Evolutionary conservation across 345 rosid species (phyloP).

Genomic region (Acer saccharum): DNA sequence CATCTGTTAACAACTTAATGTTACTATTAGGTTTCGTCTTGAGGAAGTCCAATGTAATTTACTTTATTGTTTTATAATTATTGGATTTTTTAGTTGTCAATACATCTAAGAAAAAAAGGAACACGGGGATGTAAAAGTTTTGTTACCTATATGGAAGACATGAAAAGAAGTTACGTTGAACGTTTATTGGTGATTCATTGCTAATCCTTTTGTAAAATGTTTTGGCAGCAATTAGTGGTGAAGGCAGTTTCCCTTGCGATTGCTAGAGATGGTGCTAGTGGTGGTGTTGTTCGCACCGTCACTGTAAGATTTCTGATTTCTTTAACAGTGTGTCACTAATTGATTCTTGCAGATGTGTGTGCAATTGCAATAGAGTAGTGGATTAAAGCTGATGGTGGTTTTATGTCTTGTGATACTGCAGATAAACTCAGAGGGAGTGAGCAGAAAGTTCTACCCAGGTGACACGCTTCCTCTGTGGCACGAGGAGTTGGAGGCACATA

Average conservation of each 20-base stretch:
- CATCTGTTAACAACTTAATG: not conserved
- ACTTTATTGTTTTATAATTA: not conserved
- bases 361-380: too few relatives aligned
- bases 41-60: not conserved
- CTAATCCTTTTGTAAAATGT: not conserved
- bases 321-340: not conserved
- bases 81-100: not conserved
- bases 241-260: constrained; percentile 94
- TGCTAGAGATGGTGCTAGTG: constrained; percentile 98
- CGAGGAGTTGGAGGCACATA: constrained; percentile 81
- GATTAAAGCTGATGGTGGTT: not conserved
- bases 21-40: not conserved
- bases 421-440: constrained; percentile 91
- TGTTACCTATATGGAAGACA: not conserved
- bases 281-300: constrained; percentile 96
- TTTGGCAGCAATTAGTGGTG: constrained; percentile 79
- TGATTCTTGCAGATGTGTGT: not conserved
- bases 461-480: constrained; percentile 89
- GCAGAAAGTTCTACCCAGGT: constrained; percentile 84
- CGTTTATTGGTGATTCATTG: not conserved
- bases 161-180: not conserved
- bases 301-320: constrained; percentile 58
- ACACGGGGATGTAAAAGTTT: not conserved
- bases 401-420: constrained; percentile 25
- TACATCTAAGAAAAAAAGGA: not conserved